Evolutionary conservation across 805 yeast genomes (phyloP).

Genomic region (Saccharomycopsis fibuligera): DNA sequence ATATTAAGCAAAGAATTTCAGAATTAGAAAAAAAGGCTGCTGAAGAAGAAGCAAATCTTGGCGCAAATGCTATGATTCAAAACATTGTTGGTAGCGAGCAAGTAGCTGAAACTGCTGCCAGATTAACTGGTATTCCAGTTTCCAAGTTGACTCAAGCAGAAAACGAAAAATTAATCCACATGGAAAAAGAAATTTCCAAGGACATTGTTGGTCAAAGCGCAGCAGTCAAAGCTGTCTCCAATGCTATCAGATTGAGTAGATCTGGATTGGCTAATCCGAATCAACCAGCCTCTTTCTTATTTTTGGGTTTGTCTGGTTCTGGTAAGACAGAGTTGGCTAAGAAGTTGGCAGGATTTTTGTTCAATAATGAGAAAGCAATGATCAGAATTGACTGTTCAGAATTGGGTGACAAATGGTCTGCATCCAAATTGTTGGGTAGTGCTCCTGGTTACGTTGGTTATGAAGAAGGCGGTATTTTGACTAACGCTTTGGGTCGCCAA

Average conservation of each 20-base stretch:
- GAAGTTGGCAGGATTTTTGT: constrained; percentile 91
- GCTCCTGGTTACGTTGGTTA: constrained; percentile 97
- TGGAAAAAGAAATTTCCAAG: constrained; percentile 80
- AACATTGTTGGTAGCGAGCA: constrained; percentile 90
- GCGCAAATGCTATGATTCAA: constrained; percentile 60
- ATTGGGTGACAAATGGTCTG: constrained; percentile 90
- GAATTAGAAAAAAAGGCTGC: constrained; percentile 71
- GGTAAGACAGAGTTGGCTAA: constrained; percentile 98
- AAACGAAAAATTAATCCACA: constrained; percentile 84
- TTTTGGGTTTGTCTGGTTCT: constrained; percentile 92
- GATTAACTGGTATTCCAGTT: constrained; percentile 95
- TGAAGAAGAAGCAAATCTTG: constrained; percentile 67
- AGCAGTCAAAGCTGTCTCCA: constrained; percentile 93
- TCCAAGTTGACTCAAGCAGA: constrained; percentile 92
- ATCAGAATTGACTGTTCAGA: constrained; percentile 97
- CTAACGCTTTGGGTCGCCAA: constrained; percentile 83
- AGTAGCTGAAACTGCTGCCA: constrained; percentile 94
- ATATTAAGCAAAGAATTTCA: constrained; percentile 67
- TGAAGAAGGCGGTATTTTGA: constrained; percentile 95
- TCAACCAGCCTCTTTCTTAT: constrained; percentile 93
- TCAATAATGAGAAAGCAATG: constrained; percentile 95
- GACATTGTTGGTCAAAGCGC: constrained; percentile 93
- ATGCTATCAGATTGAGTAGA: constrained; percentile 86
- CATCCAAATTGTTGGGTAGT: constrained; percentile 91
- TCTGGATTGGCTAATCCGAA: constrained; percentile 95